phyloP scores from a whole-genome alignment of 192 early-diverging fungal genomes.

The Dispira simplex region DNA sequence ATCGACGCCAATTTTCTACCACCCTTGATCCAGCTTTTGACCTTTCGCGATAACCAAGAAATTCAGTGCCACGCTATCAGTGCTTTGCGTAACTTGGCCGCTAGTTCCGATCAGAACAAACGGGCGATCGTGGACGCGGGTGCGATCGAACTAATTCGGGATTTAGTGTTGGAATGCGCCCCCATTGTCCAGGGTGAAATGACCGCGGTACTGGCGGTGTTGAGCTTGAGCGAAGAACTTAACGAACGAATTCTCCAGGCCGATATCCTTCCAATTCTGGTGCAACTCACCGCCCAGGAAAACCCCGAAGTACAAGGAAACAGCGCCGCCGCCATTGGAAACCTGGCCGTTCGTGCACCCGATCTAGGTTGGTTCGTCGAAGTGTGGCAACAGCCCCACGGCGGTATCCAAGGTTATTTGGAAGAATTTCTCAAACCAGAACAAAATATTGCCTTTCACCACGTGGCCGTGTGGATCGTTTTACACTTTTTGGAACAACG shows the following conservation, averaged over 20 bases:
- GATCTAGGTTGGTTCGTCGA: constrained; percentile 46
- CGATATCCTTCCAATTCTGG: constrained; percentile 46
- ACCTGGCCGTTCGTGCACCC: constrained; percentile 37
- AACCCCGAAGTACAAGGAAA: constrained; percentile 55
- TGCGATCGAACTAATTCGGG: constrained; percentile 53
- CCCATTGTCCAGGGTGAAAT: constrained; percentile 60
- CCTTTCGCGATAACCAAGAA: constrained; percentile 58
- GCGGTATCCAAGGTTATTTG: constrained; percentile 54
- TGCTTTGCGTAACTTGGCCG: constrained; percentile 68
- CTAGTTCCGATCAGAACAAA: constrained; percentile 64
- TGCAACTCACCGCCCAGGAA: constrained; percentile 33
- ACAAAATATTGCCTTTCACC: constrained; percentile 54
- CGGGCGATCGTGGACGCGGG: constrained; percentile 55
- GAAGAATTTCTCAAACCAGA: constrained; percentile 43
- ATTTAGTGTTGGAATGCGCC: constrained; percentile 34
- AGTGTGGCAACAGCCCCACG: constrained; percentile 48
- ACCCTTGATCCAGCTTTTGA: constrained; percentile 40
- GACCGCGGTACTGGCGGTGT: constrained; percentile 68
- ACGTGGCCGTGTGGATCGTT: constrained; percentile 80
- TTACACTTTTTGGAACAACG: constrained; percentile 53
- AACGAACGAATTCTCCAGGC: constrained; percentile 43
- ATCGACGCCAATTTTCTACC: constrained; percentile 64
- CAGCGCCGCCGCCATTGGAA: constrained; percentile 62
- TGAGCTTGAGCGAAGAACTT: constrained; percentile 61
- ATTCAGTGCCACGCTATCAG: constrained; percentile 78